These are phyloP conservation scores for Pleurostoma richardsiae DNA, from an alignment of 2,329 filamentous ascomycete genomes.

Conservation along the genomic window DNA sequence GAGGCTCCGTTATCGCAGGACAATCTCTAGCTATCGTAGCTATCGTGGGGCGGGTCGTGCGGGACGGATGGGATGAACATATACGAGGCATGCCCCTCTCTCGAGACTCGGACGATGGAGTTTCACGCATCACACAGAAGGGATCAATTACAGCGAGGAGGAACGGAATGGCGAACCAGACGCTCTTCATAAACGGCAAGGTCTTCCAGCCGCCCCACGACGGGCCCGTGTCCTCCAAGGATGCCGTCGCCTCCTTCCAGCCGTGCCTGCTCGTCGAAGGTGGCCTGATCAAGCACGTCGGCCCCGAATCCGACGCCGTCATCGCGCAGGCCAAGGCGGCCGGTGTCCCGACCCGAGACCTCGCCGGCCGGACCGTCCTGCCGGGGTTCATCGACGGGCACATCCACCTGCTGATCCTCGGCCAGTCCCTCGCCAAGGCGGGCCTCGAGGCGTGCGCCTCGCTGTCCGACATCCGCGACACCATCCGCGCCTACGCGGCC, in stretches of 20 bases:
- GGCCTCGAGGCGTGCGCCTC: slow-evolving; percentile 38
- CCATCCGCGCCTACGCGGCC: slow-evolving; percentile 37
- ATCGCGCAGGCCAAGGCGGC: slow-evolving; percentile 19
- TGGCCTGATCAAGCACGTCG: slow-evolving; percentile 28
- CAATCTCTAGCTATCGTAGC: too few relatives aligned
- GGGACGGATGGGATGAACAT: too few relatives aligned
- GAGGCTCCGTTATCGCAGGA: too few relatives aligned
- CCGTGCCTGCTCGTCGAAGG: slow-evolving; percentile 28
- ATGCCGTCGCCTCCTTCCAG: slow-evolving; percentile 24
- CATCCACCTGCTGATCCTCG: slow-evolving; percentile 51
- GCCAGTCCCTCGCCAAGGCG: slow-evolving; percentile 47
- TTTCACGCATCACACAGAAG: too few relatives aligned
- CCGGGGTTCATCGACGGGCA: slow-evolving; percentile 55
- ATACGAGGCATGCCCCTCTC: too few relatives aligned
- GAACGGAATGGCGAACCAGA: background rate
- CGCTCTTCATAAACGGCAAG: slow-evolving; percentile 42
- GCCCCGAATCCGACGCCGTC: slow-evolving; percentile 21
- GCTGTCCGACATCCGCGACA: slow-evolving; percentile 40
- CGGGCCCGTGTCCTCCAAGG: slow-evolving; percentile 13
- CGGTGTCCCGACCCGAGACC: slow-evolving; percentile 21
- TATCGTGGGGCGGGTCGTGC: too few relatives aligned
- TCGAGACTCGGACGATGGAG: too few relatives aligned
- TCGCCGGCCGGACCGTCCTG: slow-evolving; percentile 35
- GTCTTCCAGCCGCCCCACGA: slow-evolving; percentile 27
- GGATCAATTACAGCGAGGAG: too few relatives aligned